Evolutionary conservation across 2,329 filamentous ascomycete genomes (phyloP).

Genomic region (Fusarium nodosum): DNA sequence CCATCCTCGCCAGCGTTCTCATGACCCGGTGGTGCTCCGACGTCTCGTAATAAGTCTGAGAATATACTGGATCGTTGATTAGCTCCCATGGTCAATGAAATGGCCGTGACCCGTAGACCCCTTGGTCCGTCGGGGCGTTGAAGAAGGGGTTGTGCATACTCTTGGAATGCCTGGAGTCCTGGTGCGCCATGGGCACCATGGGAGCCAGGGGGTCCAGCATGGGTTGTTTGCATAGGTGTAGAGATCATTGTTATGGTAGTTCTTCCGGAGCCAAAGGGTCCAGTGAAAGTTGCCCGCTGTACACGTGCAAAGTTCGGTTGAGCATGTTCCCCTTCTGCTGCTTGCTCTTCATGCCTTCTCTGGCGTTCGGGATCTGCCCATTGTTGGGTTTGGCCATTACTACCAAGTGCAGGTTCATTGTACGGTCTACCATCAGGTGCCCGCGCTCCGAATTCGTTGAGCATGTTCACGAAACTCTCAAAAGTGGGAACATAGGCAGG

Average conservation of each 20-base stretch:
- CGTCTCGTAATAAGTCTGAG: constrained; percentile 59
- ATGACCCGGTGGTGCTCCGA: constrained; percentile 52
- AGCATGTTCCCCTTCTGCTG: background rate
- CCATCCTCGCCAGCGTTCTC: constrained; percentile 43
- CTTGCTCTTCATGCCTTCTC: background rate
- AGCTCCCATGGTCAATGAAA: constrained; percentile 49
- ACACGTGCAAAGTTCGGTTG: constrained; percentile 49
- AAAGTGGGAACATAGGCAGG: constrained; percentile 55
- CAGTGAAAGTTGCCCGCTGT: constrained; percentile 57
- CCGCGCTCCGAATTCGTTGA: constrained; percentile 56
- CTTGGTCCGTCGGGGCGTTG: constrained; percentile 22
- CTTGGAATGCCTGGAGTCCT: constrained; percentile 60
- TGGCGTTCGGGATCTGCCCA: constrained; percentile 21
- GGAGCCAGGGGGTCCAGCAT: constrained; percentile 28
- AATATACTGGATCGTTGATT: constrained; percentile 61
- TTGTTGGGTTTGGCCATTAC: constrained; percentile 1
- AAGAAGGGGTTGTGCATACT: constrained; percentile 57
- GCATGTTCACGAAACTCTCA: constrained; percentile 62
- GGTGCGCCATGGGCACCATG: constrained; percentile 21
- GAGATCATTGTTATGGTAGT: constrained; percentile 65
- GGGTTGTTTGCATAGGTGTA: constrained; percentile 50
- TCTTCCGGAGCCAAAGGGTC: constrained; percentile 57
- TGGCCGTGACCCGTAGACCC: constrained; percentile 37
- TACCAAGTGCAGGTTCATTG: constrained; percentile 22
- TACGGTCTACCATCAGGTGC: constrained; percentile 31